phyloP scores from a whole-genome alignment of 2,329 filamentous ascomycete genomes.

The Sphaceloma murrayae region DNA sequence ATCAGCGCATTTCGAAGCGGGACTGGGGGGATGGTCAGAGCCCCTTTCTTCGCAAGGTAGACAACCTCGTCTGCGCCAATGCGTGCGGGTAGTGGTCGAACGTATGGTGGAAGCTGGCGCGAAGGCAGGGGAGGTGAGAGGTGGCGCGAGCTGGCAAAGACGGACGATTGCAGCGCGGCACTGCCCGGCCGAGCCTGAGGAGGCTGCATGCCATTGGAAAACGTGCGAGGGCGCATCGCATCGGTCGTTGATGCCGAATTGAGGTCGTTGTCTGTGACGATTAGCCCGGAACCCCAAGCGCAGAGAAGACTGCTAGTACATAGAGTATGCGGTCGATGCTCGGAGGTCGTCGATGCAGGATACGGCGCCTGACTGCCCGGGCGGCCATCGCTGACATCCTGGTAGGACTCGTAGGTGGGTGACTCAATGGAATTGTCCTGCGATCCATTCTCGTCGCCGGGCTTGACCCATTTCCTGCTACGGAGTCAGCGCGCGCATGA shows the following conservation, averaged over 20 bases:
- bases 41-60: slow-evolving; percentile 76
- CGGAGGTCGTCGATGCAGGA: slow-evolving; percentile 16
- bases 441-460: slow-evolving; percentile 17
- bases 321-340: slow-evolving; percentile 54
- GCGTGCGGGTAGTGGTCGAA: slow-evolving; percentile 67
- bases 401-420: slow-evolving; percentile 10
- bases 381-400: slow-evolving; percentile 2
- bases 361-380: neutral
- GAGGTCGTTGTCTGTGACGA: slow-evolving; percentile 11
- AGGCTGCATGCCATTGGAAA: slow-evolving; percentile 22
- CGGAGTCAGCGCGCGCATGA: neutral
- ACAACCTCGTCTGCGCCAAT: slow-evolving; percentile 73
- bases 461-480: slow-evolving; percentile 29
- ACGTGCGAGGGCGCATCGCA: slow-evolving; percentile 3
- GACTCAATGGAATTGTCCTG: slow-evolving; percentile 6
- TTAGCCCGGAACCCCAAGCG: no score
- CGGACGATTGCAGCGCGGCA: neutral
- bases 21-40: slow-evolving; percentile 62
- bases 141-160: neutral
- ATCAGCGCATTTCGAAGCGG: slow-evolving; percentile 70
- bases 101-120: slow-evolving; percentile 53
- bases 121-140: slow-evolving; percentile 21
- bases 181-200: slow-evolving; percentile 21
- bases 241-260: neutral
- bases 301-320: slow-evolving; percentile 49